Percentiles rank a stretch among this genome's conserved stretches.
phyloP scores from a whole-genome alignment of 1,284 basidiomycete species.

The Anthracocystis panici-leucophaei region DNA sequence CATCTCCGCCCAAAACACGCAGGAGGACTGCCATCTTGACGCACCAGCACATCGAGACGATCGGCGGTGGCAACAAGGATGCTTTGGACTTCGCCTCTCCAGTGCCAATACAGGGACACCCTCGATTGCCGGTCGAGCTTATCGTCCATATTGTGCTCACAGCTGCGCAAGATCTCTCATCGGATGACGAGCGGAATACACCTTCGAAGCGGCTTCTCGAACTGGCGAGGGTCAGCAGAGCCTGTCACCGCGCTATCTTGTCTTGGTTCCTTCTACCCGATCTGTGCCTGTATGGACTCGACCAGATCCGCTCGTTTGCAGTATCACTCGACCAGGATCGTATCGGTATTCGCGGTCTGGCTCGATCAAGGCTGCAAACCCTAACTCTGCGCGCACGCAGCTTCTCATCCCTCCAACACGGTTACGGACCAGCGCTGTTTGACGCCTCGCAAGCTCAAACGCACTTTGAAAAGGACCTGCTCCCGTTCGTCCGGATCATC shows the following conservation, averaged over 20 bases:
- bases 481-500: conserved; percentile 18
- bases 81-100: neutral
- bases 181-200: neutral
- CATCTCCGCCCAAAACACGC: conserved; percentile 10
- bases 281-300: conserved; percentile 18
- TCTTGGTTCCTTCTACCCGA: conserved; percentile 14
- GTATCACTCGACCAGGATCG: conserved; percentile 26
- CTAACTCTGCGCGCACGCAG: conserved; percentile 20
- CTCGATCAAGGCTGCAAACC: conserved; percentile 6
- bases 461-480: conserved; percentile 24
- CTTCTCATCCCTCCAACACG: neutral
- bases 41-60: conserved; percentile 45
- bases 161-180: conserved; percentile 13
- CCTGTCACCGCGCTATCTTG: conserved; percentile 26
- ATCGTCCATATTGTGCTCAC: conserved; percentile 31
- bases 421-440: conserved; percentile 30
- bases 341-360: conserved; percentile 12
- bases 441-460: conserved; percentile 43
- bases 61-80: conserved; percentile 25
- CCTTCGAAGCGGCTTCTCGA: conserved; percentile 10
- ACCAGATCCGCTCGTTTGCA: conserved; percentile 26
- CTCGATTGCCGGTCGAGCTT: conserved; percentile 35
- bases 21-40: conserved; percentile 23
- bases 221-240: conserved; percentile 25
- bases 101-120: neutral